Conservation (phyloP, 371 early-diverging fungal species). For the Rhizopus stolonifer region DNA sequence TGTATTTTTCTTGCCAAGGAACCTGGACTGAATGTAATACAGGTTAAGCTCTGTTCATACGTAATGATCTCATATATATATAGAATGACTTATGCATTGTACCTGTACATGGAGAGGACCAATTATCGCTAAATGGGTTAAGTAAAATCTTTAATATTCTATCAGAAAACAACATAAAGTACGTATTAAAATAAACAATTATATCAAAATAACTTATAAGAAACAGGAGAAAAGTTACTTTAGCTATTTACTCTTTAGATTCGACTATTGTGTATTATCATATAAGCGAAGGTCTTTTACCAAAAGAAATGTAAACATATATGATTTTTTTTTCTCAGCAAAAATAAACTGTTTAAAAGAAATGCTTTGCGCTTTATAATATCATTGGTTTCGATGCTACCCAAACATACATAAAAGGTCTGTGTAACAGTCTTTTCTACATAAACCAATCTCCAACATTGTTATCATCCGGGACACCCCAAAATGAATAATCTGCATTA, state of each 20-base stretch:
- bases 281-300: constrained; percentile 28
- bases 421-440: too few relatives aligned
- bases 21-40: constrained; percentile 12
- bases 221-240: constrained; percentile 20
- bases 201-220: not conserved
- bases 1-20: constrained; percentile 27
- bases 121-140: constrained; percentile 20
- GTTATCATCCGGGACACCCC: constrained; percentile 43
- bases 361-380: too few relatives aligned
- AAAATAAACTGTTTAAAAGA: too few relatives aligned
- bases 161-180: not conserved
- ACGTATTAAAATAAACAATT: not conserved
- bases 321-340: too few relatives aligned
- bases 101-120: constrained; percentile 12
- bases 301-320: not conserved
- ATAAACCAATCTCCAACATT: constrained; percentile 43
- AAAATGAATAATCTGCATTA: constrained; percentile 43
- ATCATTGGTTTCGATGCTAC: too few relatives aligned
- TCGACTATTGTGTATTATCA: constrained; percentile 51
- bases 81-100: constrained; percentile 14
- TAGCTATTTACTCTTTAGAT: constrained; percentile 47
- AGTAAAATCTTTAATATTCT: constrained; percentile 16
- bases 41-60: not conserved
- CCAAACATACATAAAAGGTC: too few relatives aligned
- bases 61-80: not conserved